Base-by-base conservation (phyloP, 306 rosid genomes). In the Quercus wislizeni region DNA sequence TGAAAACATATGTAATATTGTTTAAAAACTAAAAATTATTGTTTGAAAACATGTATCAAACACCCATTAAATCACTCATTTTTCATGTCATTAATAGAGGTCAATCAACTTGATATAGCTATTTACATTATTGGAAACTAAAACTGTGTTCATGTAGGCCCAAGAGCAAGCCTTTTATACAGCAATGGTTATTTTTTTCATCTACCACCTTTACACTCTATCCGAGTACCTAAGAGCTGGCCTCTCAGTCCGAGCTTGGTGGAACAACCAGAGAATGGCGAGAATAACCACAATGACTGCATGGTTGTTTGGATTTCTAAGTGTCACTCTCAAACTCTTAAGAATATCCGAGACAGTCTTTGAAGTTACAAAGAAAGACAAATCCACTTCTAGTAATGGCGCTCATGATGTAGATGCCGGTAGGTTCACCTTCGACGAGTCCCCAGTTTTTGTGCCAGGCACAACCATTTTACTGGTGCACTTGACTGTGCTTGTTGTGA, bases 381-480 rank as follows among this genome's bases (percentile, higher is more conserved):
- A 81, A 69, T 77, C 80, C 23, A 72, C 77, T 38, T 75, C 87
- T 4, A 73, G 9, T 49, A 75, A 14, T 79, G 73, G 18, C 28
- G 33, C 11, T 11, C 55, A 43, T 28, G 78, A 69, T 18, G 80
- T 1, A 33, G 70, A 88, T 76, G 86, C 69, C 3, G 81, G 83
- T 43, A 84, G 62, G 59, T 79, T 90, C 81, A 88, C 92, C 4
- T 92, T 94, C 31, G 87, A 90, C 2, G 74, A 85, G 69, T 94
- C 98, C 1, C 87, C 91, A 41, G 19, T 81, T 31, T 89, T 90
- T 68, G 71, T 94, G 61, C 85, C 80, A 8, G 91, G 86, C 21
- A 87, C 94, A 0, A 82, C 97, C 35, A 52, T 91, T 86, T 82
- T 91, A 85, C 18, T 89, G 15, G 70, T 91, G 61, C 93, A 94